Evolutionary conservation across 2,329 filamentous ascomycete species (phyloP), one percentile per base, ranked within the genome.

Genomic region (Metarhizium humberi): DNA sequence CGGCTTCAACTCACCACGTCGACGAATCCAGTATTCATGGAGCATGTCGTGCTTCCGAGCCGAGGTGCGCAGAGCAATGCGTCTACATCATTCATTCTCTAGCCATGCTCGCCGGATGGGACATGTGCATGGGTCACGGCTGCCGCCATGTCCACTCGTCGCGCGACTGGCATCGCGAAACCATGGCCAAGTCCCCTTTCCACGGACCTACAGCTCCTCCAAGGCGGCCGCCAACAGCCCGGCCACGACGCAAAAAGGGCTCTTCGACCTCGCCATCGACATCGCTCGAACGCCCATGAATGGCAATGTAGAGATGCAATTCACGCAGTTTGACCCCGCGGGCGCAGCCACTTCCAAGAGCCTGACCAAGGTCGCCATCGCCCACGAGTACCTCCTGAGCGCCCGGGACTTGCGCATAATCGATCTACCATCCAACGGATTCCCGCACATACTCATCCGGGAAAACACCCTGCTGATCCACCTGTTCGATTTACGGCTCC

Each of bases 401-500:
- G 40, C 58, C 6, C 68, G 69, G 2, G 69, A 71, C 58, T 56
- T 71, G 40, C 65, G 68, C 4, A 63, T 62, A 42, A 62, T 69
- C 6, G 69, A 71, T 43, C 63, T 69, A 16, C 61, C 62, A 3
- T 70, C 69, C 0, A 62, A 65, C 34, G 65, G 67, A 2, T 61
- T 68, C 34, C 68, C 69, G 3, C 66, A 70, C 54, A 63, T 71
- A 34, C 56, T 71, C 18, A 60, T 71, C 34, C 62, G 69, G 6
- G 65, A 65, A 1, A 58, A 53, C 3, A 65, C 67, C 4, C 66
- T 71, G 38, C 59, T 71, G 4, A 58, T 71, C 25, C 67, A 69
- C 53, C 59, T 71, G 29, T 71, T 71, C 55, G 64, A 65, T 50
- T 56, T 71, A 32, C 67, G 69, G n/a, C 61, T 71, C 30, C 56